Evolutionary conservation across 2,329 filamentous ascomycete genomes (phyloP).

Genomic region (Claviceps sp.): DNA sequence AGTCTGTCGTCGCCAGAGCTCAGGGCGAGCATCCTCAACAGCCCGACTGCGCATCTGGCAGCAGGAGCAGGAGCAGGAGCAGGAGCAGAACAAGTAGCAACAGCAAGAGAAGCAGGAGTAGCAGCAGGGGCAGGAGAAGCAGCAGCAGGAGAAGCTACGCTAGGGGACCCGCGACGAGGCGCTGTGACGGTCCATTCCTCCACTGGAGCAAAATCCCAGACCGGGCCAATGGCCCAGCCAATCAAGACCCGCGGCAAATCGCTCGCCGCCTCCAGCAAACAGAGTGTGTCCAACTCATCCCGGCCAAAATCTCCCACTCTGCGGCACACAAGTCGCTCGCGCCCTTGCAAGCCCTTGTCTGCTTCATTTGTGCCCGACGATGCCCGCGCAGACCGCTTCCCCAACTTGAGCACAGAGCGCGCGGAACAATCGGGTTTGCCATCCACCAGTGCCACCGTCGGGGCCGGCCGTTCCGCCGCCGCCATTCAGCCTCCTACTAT

Average conservation of each 20-base stretch:
- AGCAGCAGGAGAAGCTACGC: neutral
- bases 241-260: slow-evolving; percentile 22
- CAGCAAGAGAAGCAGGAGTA: neutral
- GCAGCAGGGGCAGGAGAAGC: neutral
- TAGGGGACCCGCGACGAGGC: neutral
- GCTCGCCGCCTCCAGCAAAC: slow-evolving; percentile 24
- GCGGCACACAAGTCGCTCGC: slow-evolving; percentile 9
- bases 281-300: slow-evolving; percentile 22
- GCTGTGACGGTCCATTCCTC: slow-evolving; percentile 1
- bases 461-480: slow-evolving; percentile 6
- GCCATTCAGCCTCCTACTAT: slow-evolving; percentile 15
- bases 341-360: slow-evolving; percentile 13
- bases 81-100: neutral
- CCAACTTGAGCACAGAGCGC: slow-evolving; percentile 18
- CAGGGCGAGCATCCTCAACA: slow-evolving; percentile 12
- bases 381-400: slow-evolving; percentile 20
- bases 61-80: neutral
- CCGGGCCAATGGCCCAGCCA: slow-evolving; percentile 22
- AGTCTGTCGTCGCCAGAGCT: slow-evolving; percentile 26
- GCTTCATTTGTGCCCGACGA: slow-evolving; percentile 11
- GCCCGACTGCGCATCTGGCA: slow-evolving; percentile 2
- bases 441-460: neutral
- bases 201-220: slow-evolving; percentile 17
- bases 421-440: neutral
- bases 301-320: slow-evolving; percentile 22